A percentile compares a stretch with the other conserved stretches of the same genome.
phyloP scores from a whole-genome alignment of 352 stramenopile species.

The Blastocystis sp. region DNA sequence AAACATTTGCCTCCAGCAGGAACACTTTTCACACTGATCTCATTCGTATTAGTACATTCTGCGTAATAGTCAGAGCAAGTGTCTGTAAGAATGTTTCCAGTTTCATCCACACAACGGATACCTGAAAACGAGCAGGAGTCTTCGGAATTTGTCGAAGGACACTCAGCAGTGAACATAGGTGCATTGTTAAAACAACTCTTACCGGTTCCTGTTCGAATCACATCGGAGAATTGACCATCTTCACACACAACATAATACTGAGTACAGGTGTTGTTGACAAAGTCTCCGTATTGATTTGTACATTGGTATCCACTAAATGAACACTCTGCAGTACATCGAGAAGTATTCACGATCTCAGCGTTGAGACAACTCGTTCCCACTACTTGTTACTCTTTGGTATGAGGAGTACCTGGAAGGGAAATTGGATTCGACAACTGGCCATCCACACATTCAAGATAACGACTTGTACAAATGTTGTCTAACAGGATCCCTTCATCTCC shows the following conservation, averaged over 20 bases:
- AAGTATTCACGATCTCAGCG: conserved; percentile 25
- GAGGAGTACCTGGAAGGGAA: background rate
- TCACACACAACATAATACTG: conserved; percentile 47
- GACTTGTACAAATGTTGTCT: conserved; percentile 25
- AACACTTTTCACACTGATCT: background rate
- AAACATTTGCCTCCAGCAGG: conserved; percentile 23
- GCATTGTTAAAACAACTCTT: conserved; percentile 25
- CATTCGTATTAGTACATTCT: background rate
- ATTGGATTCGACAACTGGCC: background rate
- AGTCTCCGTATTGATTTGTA: conserved; percentile 5
- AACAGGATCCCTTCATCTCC: conserved; percentile 38
- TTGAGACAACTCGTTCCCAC: conserved; percentile 38
- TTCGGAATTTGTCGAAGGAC: background rate
- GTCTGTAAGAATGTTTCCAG: background rate
- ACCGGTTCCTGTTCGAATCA: background rate
- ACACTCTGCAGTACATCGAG: background rate
- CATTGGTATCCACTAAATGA: conserved; percentile 49
- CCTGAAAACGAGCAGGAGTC: conserved; percentile 8
- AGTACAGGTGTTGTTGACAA: conserved; percentile 24
- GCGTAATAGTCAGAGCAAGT: conserved; percentile 45
- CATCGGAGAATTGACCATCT: background rate
- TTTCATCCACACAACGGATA: conserved; percentile 28
- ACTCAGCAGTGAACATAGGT: background rate
- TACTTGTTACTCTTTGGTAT: background rate
- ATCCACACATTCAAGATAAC: conserved; percentile 35